Evolutionary conservation across 2,329 filamentous ascomycete genomes (phyloP).

Genomic region (Epichloe coenophiala): DNA sequence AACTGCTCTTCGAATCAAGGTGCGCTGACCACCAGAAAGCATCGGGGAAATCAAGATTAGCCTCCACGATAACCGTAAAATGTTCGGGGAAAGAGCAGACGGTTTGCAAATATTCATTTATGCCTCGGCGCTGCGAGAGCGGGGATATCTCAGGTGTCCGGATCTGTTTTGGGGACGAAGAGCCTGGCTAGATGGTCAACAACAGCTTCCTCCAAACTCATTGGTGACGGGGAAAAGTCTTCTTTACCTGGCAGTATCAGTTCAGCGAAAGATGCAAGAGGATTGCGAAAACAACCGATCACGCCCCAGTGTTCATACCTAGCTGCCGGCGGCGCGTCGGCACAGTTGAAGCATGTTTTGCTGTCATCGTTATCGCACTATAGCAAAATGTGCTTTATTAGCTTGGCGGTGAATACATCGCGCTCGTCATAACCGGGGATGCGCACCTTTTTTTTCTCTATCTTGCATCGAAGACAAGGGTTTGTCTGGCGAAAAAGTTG

Average conservation of each 20-base stretch:
- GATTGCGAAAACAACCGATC: conserved; percentile 38
- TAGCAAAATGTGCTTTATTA: neutral
- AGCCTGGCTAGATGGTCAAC: conserved; percentile 18
- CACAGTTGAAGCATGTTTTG: conserved; percentile 35
- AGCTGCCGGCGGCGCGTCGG: conserved; percentile 22
- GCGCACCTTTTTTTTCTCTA: conserved; percentile 30
- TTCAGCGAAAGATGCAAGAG: conserved; percentile 32
- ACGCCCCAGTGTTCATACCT: conserved; percentile 32
- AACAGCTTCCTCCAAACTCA: neutral
- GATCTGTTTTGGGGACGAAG: conserved; percentile 32
- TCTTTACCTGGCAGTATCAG: conserved; percentile 35
- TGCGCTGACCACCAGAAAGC: conserved; percentile 46
- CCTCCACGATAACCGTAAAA: conserved; percentile 27
- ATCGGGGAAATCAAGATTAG: conserved; percentile 39
- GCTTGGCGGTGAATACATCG: neutral
- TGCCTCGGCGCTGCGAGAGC: conserved; percentile 31
- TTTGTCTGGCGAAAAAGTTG: conserved; percentile 32
- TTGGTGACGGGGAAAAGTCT: neutral
- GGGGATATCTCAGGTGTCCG: conserved; percentile 38
- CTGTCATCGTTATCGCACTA: conserved; percentile 40
- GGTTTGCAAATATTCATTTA: conserved; percentile 39
- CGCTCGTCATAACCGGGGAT: neutral
- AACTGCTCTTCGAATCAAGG: conserved; percentile 19
- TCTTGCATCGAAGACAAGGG: conserved; percentile 38
- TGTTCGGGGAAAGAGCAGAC: conserved; percentile 29